Base-by-base conservation (phyloP, 2,329 filamentous ascomycete species). In the Alternaria novae-zelandiae region DNA sequence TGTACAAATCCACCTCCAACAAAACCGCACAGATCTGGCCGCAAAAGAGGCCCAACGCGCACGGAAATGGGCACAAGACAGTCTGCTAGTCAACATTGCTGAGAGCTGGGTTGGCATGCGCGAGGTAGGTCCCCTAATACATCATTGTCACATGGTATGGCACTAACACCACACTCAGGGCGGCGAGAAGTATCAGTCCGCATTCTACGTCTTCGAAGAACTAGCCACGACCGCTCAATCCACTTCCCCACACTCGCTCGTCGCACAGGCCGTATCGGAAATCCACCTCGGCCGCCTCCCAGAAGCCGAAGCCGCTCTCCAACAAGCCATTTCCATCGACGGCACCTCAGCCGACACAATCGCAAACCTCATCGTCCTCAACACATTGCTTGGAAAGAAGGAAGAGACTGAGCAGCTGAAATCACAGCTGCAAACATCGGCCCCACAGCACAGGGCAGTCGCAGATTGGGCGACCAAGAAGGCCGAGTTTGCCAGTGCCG, bases 191-290 rank as follows among this genome's bases (percentile, higher is more conserved):
- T 98, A 98, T 82, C 96, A 98, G 77, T 92, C 96, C 77, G 91
- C 95, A 17, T 98, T 97, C 82, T 98, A 99, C 85, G 95, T 98
- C 65, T 98, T 93, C 76, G 95, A 98, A 82, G 96, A 99, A 81
- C 88, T 98, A 53, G 95, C 96, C 5, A 93, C 97, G 77, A 90
- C 92, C 26, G 91, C 94, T 3, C 89, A 92, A 30, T 94, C 92
- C 17, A 90, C 93, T 53, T 92, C 92, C 15, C 86, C 90, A 56
- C 86, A 90, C 70, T 91, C 89, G 17, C 87, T 97, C 59, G 89
- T 97, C 64, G 90, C 93, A 20, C 96, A 98, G 83, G 95, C 94
- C 25, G 89, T 98, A 25, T 91, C 93, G 23, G 95, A 99, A 81
- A 83, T 98, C 57, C 96, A 98, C 77, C 89, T 98, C 26, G 94